Conservation (phyloP, 164 flowering plant species). For the Annona cherimola region DNA sequence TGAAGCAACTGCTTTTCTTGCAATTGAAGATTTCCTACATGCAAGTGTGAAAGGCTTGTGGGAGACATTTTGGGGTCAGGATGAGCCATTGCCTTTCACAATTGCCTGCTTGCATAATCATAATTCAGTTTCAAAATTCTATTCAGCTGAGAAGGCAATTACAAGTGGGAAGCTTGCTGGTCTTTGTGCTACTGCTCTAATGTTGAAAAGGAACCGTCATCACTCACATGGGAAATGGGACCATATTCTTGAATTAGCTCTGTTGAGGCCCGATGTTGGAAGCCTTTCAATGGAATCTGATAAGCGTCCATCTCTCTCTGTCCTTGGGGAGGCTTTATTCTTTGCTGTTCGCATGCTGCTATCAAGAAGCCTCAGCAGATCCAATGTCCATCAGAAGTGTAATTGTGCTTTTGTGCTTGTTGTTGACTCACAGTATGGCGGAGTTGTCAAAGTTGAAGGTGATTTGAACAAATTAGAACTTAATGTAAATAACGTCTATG, state of each 20-base stretch:
- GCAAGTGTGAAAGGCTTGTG: constrained; percentile 81
- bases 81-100: constrained; percentile 65
- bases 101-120: constrained; percentile 51
- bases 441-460: constrained; percentile 82
- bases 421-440: constrained; percentile 78
- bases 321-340: constrained; percentile 76
- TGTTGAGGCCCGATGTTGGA: constrained; percentile 63
- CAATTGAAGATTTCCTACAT: constrained; percentile 87
- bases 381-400: constrained; percentile 36
- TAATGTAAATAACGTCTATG: constrained; percentile 58
- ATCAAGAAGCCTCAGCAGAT: constrained; percentile 71
- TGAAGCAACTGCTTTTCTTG: constrained; percentile 75
- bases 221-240: constrained; percentile 87
- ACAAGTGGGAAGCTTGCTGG: constrained; percentile 62
- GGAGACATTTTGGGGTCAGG: constrained; percentile 89
- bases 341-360: constrained; percentile 66
- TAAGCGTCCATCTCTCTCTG: constrained; percentile 46
- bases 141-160: constrained; percentile 81
- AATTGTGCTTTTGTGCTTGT: constrained; percentile 64
- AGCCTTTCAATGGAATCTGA: constrained; percentile 37
- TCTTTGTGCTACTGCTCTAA: constrained; percentile 71
- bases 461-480: constrained; percentile 59
- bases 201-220: constrained; percentile 47
- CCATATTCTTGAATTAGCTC: constrained; percentile 70
- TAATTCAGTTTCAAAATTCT: constrained; percentile 58